phyloP scores from a whole-genome alignment of 2,329 filamentous ascomycete species.

The Blumeria hordei region DNA sequence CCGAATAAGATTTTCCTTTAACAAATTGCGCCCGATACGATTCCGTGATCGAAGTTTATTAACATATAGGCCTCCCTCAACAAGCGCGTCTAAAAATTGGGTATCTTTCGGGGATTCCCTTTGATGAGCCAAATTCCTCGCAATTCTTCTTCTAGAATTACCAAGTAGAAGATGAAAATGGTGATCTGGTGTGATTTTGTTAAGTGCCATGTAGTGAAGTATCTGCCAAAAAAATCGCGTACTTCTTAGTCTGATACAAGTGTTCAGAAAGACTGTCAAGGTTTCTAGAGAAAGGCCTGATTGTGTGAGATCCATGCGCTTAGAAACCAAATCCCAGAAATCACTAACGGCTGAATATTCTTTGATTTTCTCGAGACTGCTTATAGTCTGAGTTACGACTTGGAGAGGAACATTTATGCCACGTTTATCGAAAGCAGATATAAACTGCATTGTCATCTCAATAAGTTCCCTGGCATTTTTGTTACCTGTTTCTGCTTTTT shows the following conservation, averaged over 20 bases:
- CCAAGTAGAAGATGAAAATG: slow-evolving; percentile 7
- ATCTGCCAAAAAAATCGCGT: slow-evolving; percentile 11
- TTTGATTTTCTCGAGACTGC: slow-evolving; percentile 7
- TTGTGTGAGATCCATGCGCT: slow-evolving; percentile 3
- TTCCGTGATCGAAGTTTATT: neutral
- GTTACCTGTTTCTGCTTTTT: slow-evolving; percentile 1
- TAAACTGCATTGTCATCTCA: slow-evolving; percentile 4
- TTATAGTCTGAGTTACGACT: slow-evolving; percentile 11
- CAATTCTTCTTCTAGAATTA: slow-evolving; percentile 3
- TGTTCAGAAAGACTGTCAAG: slow-evolving; percentile 12
- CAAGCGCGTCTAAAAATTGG: neutral
- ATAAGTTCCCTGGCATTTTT: slow-evolving; percentile 1
- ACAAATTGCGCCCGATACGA: neutral
- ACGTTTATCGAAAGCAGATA: slow-evolving; percentile 7
- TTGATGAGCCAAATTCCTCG: neutral
- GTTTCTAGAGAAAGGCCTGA: slow-evolving; percentile 6
- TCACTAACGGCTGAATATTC: slow-evolving; percentile 8
- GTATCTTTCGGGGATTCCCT: neutral
- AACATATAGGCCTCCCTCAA: neutral
- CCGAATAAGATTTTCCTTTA: neutral
- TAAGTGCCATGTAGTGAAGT: slow-evolving; percentile 6
- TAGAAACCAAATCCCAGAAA: slow-evolving; percentile 11
- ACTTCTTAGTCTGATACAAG: slow-evolving; percentile 10
- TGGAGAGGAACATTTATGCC: slow-evolving; percentile 7
- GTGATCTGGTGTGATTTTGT: slow-evolving; percentile 9